Evolutionary conservation across 345 rosid genomes (phyloP), one percentile per base, ranked within the genome.

Genomic region (Syzygium aromaticum): DNA sequence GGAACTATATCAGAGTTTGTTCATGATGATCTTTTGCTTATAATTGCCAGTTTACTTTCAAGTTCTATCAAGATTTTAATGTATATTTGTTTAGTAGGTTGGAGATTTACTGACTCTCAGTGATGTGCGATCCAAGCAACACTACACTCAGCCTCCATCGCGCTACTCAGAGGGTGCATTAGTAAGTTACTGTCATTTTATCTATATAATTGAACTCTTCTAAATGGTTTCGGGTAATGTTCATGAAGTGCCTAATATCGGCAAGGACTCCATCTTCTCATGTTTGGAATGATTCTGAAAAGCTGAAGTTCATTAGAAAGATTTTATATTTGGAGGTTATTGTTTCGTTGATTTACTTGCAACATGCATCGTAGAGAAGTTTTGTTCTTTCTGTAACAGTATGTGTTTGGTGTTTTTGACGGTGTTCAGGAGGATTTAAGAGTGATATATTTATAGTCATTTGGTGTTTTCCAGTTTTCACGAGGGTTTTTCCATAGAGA

Each of bases 101-200:
- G 98, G 96, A 87, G 96, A 95, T 89, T 89, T 54, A 61, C 53
- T 98, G 86, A 56, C 64, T 90, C 89, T 94, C 87, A 88, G 90
- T 86, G 93, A 91, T 86, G 92, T 92, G 84, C 94, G 94, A 87
- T 91, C 92, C 90, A 92, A 93, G 92, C 97, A 94, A 91, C 98
- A 96, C 90, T 86, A 91, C 91, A 98, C 99, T 25, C 95, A 93
- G 90, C 97, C 94, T 89, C 94, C 98, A 86, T 86, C 96, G 56
- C 99, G 97, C 92, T 98, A 94, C 92, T 94, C 96, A 14, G 99
- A 98, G 91, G 99, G 93, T 87, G 93, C 99, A 90, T 90, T 98
- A 97, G 99, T 98, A 95, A 85, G 53, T 59, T 86, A 52, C 85
- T 88, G 16, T 53, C 63, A 78, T 86, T 89, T 88, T 87, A 78